These are phyloP conservation scores for Ashbya aceris DNA, from an alignment of 1,139 yeast species.

Conservation along the genomic window DNA sequence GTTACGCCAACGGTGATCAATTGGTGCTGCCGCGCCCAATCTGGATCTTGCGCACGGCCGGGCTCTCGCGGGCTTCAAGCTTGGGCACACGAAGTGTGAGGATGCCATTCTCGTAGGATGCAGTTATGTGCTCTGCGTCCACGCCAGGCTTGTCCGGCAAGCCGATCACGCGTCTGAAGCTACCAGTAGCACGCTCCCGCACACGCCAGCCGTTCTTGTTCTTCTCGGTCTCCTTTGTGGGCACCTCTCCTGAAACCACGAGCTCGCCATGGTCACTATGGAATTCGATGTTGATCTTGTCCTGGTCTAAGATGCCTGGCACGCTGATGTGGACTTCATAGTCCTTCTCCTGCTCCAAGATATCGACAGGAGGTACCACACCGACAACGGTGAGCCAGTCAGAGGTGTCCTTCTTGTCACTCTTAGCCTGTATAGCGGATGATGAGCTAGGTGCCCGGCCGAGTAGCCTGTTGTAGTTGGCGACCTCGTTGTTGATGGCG, in stretches of 20 bases:
- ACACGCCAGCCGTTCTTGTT: constrained; percentile 28
- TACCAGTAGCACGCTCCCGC: constrained; percentile 34
- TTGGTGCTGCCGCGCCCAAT: too few species aligned
- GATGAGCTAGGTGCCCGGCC: too few species aligned
- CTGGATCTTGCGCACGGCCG: too few species aligned
- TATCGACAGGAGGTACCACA: constrained; percentile 34
- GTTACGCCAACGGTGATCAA: too few species aligned
- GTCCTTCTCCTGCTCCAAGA: constrained; percentile 32
- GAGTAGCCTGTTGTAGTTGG: too few species aligned
- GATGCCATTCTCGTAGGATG: constrained; percentile 22
- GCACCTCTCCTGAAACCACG: constrained; percentile 33
- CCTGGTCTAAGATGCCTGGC: constrained; percentile 37
- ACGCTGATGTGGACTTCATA: constrained; percentile 34
- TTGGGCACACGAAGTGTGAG: too few species aligned
- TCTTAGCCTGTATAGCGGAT: too few species aligned
- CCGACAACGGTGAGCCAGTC: constrained; percentile 5
- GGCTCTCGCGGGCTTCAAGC: too few species aligned
- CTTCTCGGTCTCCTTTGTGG: constrained; percentile 16
- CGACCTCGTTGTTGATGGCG: too few species aligned
- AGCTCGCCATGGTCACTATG: constrained; percentile 34
- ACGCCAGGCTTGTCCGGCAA: constrained; percentile 32
- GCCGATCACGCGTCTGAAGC: constrained; percentile 34
- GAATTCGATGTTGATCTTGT: constrained; percentile 32
- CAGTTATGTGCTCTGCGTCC: constrained; percentile 35
- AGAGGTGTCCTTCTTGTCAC: too few species aligned